A percentile compares a stretch with the other conserved stretches of the same genome.
Evolutionary conservation across 192 early-diverging fungal genomes (phyloP).

Genomic region (Dimargaris xerosporica): DNA sequence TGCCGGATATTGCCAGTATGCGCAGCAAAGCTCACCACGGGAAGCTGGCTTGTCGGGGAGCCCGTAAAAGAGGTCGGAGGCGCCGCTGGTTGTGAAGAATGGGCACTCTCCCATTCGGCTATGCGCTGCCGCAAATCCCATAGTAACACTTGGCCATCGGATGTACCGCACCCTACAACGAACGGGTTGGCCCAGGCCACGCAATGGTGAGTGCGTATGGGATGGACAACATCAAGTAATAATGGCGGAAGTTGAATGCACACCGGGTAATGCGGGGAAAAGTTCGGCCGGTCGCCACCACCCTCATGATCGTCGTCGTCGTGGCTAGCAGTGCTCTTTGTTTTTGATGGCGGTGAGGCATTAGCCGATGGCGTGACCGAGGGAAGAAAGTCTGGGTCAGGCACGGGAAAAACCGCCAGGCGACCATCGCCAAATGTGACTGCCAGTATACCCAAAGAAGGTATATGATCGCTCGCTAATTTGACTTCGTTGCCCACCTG

Average conservation of each 20-base stretch:
- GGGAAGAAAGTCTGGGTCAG: neutral
- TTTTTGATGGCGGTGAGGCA: too few species aligned
- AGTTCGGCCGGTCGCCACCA: neutral
- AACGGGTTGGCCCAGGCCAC: neutral
- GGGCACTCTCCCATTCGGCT: too few species aligned
- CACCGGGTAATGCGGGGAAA: neutral
- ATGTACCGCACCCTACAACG: neutral
- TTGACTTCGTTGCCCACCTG: neutral
- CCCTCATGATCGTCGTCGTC: too few species aligned
- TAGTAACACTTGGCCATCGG: neutral
- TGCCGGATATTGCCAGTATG: too few species aligned
- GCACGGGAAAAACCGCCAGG: neutral
- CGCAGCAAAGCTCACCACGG: too few species aligned
- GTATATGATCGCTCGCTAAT: neutral
- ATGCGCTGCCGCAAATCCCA: too few species aligned
- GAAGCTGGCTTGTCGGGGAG: too few species aligned
- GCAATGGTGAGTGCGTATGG: neutral
- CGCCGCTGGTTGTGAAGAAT: too few species aligned
- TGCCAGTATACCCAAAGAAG: neutral
- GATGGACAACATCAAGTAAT: neutral
- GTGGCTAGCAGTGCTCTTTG: neutral
- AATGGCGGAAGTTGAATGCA: neutral
- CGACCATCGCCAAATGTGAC: conserved; percentile 1
- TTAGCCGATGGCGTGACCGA: too few species aligned
- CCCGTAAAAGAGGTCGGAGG: too few species aligned